Conservation (phyloP, 176 grass and related monocot genomes). For the Puya raimondii region DNA sequence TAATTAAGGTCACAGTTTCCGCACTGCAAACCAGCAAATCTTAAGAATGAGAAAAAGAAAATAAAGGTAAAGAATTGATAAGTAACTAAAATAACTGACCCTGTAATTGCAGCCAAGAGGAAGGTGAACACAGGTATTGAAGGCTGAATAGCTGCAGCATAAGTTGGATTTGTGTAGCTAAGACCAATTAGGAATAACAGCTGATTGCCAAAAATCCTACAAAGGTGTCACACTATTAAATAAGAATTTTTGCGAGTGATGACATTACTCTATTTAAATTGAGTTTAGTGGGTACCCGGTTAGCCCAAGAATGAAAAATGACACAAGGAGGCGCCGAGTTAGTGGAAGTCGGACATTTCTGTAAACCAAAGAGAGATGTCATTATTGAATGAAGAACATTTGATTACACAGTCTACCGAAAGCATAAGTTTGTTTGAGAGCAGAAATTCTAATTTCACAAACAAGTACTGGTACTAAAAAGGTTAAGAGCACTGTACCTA, state of each 20-base stretch:
- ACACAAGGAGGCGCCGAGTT: constrained; percentile 36
- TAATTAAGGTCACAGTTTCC: constrained; percentile 51
- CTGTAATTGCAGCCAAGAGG: constrained; percentile 52
- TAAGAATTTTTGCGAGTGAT: not conserved
- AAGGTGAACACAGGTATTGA: constrained; percentile 90
- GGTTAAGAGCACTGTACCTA: no score
- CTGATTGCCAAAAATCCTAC: constrained; percentile 86
- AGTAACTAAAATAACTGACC: constrained; percentile 29
- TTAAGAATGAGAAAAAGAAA: not conserved
- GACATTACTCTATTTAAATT: not conserved
- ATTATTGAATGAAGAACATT: not conserved
- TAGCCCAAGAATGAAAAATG: constrained; percentile 73
- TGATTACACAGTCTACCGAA: not conserved
- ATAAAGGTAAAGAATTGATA: not conserved
- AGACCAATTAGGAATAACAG: constrained; percentile 80
- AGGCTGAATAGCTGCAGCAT: constrained; percentile 77
- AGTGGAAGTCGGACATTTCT: constrained; percentile 31
- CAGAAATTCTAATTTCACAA: no score
- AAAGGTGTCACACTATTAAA: constrained; percentile 4
- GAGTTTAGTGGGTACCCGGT: constrained; percentile 44
- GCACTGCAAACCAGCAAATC: constrained; percentile 37
- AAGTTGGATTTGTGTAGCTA: constrained; percentile 86
- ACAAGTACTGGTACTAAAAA: no score
- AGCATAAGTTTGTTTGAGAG: not conserved
- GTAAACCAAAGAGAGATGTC: not conserved